Evolutionary conservation across 805 yeast genomes (phyloP).

Genomic region (Komagataella populi): DNA sequence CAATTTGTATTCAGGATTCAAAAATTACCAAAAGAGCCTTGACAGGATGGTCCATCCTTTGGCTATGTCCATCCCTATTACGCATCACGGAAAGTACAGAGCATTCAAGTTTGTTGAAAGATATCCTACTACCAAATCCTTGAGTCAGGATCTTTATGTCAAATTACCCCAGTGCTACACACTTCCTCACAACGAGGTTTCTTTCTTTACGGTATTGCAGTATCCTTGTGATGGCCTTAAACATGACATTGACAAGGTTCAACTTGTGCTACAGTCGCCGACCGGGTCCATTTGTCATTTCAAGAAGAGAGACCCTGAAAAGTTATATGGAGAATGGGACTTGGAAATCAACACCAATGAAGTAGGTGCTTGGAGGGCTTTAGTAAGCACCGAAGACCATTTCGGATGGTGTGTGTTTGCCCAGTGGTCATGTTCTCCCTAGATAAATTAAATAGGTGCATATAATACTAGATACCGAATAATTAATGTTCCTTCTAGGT

Average conservation of each 20-base stretch:
- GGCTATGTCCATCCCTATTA: conserved; percentile 60
- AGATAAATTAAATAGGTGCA: background rate
- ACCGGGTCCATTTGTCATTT: conserved; percentile 64
- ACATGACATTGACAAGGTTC: conserved; percentile 32
- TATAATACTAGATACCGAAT: background rate
- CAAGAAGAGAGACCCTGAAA: conserved; percentile 28
- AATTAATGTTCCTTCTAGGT: background rate
- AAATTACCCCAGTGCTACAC: conserved; percentile 71
- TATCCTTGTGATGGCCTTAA: conserved; percentile 28
- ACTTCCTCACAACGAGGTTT: conserved; percentile 41
- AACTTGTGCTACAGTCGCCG: conserved; percentile 63
- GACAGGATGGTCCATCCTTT: conserved; percentile 34
- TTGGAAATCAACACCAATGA: conserved; percentile 51
- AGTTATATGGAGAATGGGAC: conserved; percentile 37
- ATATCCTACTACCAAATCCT: conserved; percentile 58
- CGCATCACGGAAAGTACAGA: conserved; percentile 54
- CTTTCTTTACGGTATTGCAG: conserved; percentile 51
- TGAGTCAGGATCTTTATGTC: conserved; percentile 65
- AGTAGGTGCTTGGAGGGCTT: conserved; percentile 70
- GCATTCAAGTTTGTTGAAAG: conserved; percentile 57
- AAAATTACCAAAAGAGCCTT: conserved; percentile 38
- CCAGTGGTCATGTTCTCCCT: conserved; percentile 61
- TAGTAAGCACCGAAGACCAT: conserved; percentile 67
- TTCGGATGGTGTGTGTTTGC: conserved; percentile 81
- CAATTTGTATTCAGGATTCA: conserved; percentile 54